Base-by-base conservation (phyloP, 352 stramenopile species). In the Phytophthora podocarpi region DNA sequence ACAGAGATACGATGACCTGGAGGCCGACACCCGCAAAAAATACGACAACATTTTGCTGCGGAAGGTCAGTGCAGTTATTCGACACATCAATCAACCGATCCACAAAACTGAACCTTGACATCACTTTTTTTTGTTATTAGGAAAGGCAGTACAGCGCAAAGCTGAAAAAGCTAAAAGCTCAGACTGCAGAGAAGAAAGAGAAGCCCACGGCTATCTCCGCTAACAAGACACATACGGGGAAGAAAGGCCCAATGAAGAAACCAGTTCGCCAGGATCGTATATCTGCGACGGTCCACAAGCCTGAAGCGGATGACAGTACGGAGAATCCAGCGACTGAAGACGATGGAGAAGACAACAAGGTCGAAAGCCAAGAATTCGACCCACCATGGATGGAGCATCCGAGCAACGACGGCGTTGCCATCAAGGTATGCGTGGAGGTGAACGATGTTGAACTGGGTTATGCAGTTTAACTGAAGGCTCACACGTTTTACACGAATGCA, bases 141-240 rank as follows among this genome's bases (percentile, higher is more conserved):
- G 46, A 65, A 56, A 57, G 23, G 16, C 45, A 72, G 27, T 69
- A 72, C 48, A 51, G 66, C 15, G 30, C 50, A 27, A 72, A 63
- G 10, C 23, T 70, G 13, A 47, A 59, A 30, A 60, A 56, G 21
- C 43, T 66, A 16, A 45, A 34, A 27, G 20, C 32, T 16, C 31
- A n/a, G 21, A 31, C 18, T 24, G 43, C 24, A 8, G 52, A 59
- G 43, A 51, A 56, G 31, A 56, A 40, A 43, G n/a, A 21, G 13
- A 60, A 36, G n/a, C 12, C 12, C n/a, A 20, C 32, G 40, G 28
- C 10, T 16, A 23, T 15, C 12, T 24, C 40, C 36, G n/a, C 16
- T 5, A 40, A 37, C 13, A 50, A 16, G 2, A 1, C 27, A 28
- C 26, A 26, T 10, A 37, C 30, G 2, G 26, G 31, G 23, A 40